Base-by-base conservation (phyloP, 2,329 filamentous ascomycete genomes). In the Aspergillus spinulosporus region DNA sequence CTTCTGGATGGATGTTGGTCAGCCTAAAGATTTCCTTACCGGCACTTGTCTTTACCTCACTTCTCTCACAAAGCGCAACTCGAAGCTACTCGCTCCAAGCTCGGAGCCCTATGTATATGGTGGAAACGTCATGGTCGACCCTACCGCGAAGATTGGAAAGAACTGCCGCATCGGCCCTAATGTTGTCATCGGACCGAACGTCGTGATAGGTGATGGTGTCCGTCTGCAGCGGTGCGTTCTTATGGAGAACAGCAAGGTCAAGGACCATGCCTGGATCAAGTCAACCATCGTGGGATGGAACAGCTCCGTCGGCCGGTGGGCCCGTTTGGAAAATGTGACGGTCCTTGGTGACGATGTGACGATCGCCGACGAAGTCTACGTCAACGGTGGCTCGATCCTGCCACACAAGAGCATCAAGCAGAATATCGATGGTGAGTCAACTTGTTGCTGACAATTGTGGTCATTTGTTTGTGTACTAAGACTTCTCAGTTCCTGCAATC, bases 1-100 rank as follows among this genome's bases (percentile, higher is more conserved):
- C 66, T 97, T 95, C 85, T 97, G 93, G 93, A 97, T 97, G 93
- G 93, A 97, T 68, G 91, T 99, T 63, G 93, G 93, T 68, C 93
- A 99, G 79, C 93, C 93, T 67, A 99, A 97, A 82, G 93, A 99
- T 74, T 99, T 97, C 84, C 82, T 99, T 54, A 91, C 89, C 21
- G 93, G 93, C 61, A 97, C 94, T 60, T 97, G 93, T 79, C 84
- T 99, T 61, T 97, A 97, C 80, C 89, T 99, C 51, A 92, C 90
- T 46, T 96, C 91, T 3, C 84, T 97, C 59, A 84, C 92, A 57
- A 96, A 96, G 85, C 92, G 89, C 79, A 86, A 87, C 72, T 90
- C 90, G 71, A 92, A 95, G 80, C 83, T 89, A 59, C 88, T 97
- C 50, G 86, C 88, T 5, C 81, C 92, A 1, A 75, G 83, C 43